Base-by-base conservation (phyloP, 2,329 filamentous ascomycete genomes). In the Talaromyces sp. region DNA sequence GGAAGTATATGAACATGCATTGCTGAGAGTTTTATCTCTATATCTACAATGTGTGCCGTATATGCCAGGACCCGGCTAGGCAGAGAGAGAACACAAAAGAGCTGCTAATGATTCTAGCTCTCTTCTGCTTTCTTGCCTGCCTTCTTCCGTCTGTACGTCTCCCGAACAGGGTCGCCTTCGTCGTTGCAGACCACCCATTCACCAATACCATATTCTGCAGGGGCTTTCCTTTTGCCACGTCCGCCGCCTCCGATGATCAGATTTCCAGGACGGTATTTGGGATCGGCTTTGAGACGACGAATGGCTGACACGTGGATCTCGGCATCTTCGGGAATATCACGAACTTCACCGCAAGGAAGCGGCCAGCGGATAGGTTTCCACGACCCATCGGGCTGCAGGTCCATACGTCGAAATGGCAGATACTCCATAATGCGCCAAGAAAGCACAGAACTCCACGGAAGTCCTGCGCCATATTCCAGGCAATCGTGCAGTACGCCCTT, bases 291-390 rank as follows among this genome's bases (percentile, higher is more conserved):
- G 87, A 95, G 89, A 7, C 91, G 84, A 19, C 86, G 85, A 65
- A 95, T 87, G 0, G 92, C 91, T 25, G 88, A 91, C 49, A 87
- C 85, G 70, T 95, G 91, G 1, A 95, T 85, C 25, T 87, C 82
- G 0, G 88, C 90, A 62, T 89, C 82, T 9, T 85, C 77, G 0
- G 91, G 91, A 1, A 95, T 88, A 71, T 95, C 91, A 17, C 91
- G 85, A 0, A 89, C 87, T 76, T 94, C 91, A 10, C 91, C 92
- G 35, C 88, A 86, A 0, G 91, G 91, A 2, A 94, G 79, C 0
- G 91, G 91, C 90, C 91, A 94, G 9, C 87, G 83, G 69, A 95
- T 94, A 0, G 90, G 89, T 75, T 87, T 89, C 91, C 92, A 95
- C 0, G 86, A 87, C 0, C 90, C 90, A 67, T 93, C 89, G 0